phyloP scores from a whole-genome alignment of 805 yeast genomes.

The Barnettozyma sucrosica region DNA sequence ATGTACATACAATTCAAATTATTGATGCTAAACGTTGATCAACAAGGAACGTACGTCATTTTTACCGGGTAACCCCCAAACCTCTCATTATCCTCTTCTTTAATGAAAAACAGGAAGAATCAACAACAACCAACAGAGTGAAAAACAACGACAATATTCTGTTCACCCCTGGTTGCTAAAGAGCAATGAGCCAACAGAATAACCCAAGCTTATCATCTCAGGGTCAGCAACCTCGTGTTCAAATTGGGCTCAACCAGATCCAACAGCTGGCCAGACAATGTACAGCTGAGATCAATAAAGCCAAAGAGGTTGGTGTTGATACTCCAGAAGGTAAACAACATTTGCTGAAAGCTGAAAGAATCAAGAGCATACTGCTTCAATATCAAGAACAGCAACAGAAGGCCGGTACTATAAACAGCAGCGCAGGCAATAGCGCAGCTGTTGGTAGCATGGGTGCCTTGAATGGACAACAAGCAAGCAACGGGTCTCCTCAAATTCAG shows the following conservation, averaged over 20 bases:
- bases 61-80: background rate
- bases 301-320: slow-evolving; percentile 54
- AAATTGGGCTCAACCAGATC: slow-evolving; percentile 18
- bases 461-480: slow-evolving; percentile 22
- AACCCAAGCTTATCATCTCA: background rate
- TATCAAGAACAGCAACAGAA: slow-evolving; percentile 32
- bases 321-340: slow-evolving; percentile 60
- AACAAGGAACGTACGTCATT: no score
- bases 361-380: slow-evolving; percentile 53
- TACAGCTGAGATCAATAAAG: slow-evolving; percentile 52
- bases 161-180: background rate
- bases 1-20: no score
- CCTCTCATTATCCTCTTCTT: background rate
- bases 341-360: slow-evolving; percentile 54
- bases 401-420: slow-evolving; percentile 11
- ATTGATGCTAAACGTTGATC: background rate
- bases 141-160: background rate
- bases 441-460: slow-evolving; percentile 16
- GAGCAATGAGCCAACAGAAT: slow-evolving; percentile 6
- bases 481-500: slow-evolving; percentile 18
- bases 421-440: background rate
- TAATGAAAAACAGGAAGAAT: background rate
- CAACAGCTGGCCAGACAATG: slow-evolving; percentile 56
- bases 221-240: slow-evolving; percentile 3
- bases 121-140: background rate